Evolutionary conservation across 345 rosid species (phyloP).

Genomic region (Acer yangbiense): DNA sequence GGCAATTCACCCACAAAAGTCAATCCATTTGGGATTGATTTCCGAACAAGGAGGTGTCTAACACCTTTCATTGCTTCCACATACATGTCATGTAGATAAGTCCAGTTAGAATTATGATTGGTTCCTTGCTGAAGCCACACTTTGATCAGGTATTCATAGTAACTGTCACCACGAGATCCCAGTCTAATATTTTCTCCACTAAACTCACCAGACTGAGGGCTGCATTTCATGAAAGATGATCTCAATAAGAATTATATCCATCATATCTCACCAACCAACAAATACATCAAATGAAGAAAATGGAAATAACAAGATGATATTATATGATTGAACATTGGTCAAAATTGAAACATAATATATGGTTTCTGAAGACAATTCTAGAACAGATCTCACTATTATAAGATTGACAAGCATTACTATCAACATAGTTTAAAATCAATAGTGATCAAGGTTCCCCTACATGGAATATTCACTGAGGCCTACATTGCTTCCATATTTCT

Average conservation of each 20-base stretch:
- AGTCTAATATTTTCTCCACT: constrained; percentile 89
- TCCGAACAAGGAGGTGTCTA: constrained; percentile 76
- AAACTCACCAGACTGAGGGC: constrained; percentile 89
- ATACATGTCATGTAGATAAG: constrained; percentile 86
- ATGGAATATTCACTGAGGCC: background rate
- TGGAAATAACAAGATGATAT: background rate
- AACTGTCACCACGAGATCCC: constrained; percentile 99
- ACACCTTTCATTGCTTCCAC: constrained; percentile 96
- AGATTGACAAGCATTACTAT: background rate
- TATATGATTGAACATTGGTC: background rate
- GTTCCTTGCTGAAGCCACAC: constrained; percentile 93
- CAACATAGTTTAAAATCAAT: background rate
- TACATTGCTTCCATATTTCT: background rate
- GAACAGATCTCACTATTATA: background rate
- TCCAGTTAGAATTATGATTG: constrained; percentile 41
- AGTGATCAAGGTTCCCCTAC: background rate
- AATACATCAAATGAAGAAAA: background rate
- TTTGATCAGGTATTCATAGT: constrained; percentile 91
- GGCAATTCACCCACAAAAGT: constrained; percentile 97
- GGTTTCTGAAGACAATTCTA: background rate
- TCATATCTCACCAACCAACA: constrained; percentile 6
- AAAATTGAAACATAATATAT: background rate
- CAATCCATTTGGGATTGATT: constrained; percentile 79
- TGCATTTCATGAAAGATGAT: constrained; percentile 35
- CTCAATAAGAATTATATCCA: constrained; percentile 10